Base-by-base conservation (phyloP, 257 asterid genomes). In the Nicotiana noctiflora region DNA sequence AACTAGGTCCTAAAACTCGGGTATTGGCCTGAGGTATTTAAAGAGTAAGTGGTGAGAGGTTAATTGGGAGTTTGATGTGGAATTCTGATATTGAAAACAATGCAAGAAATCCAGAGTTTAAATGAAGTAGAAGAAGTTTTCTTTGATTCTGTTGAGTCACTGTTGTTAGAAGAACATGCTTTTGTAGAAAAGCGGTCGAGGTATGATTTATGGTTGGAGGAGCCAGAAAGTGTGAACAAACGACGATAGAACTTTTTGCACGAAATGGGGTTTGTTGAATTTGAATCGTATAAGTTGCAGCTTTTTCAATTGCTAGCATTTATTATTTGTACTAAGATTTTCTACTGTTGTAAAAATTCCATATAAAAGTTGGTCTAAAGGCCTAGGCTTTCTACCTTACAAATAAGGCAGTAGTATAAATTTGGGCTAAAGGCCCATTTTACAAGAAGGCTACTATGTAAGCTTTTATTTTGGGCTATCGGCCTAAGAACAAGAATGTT, bases 151-250 rank as follows among this genome's bases (percentile, higher is more conserved):
- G 67, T 40, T 5, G 93, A 94, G 25, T 81, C 79, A 31, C 82
- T 89, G 61, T 37, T 88, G 63, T 81, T 81, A 1, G 93, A 87
- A 27, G 93, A 88, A 49, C 31, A 81, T 11, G 63, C 40, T 77
- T 81, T 17, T 40, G 81, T 4, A 37, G 40, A 51, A 25, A 86
- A 76, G 31, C 70, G 83, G 25, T 75, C 18, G 64, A 90, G 78
- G 63, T 89, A 88, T 64, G 91, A 85, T 62, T 18, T 91, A 85
- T 93, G 98, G 99, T 77, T 88, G 84, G 86, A 79, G 44, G 97
- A 89, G 84, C 97, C 95, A 0, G 83, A 11, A 29, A 90, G 97
- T 61, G 93, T 93, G 3, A 87, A 86, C 60, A 92, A 89, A 23
- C 85, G 99, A 80, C 81, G 94, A 67, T 67, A 66, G 18, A 63